Evolutionary conservation across 345 rosid species (phyloP).

Genomic region (Ceriops decandra): DNA sequence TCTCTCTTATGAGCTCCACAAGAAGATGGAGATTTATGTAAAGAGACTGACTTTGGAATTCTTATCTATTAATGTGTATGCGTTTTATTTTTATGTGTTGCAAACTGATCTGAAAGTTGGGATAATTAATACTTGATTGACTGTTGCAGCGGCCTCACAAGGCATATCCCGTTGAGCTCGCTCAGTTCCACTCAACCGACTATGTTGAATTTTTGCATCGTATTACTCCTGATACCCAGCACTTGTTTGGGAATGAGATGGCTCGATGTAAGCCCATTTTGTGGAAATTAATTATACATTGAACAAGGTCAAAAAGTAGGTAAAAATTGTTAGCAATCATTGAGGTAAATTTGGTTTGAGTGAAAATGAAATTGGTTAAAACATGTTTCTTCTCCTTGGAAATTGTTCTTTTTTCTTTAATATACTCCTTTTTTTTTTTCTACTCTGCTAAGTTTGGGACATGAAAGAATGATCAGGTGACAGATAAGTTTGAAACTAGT

Average conservation of each 20-base stretch:
- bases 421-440: neutral
- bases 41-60: constrained; percentile 23
- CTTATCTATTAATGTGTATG: neutral
- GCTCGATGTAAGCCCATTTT: constrained; percentile 49
- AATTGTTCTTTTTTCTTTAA: neutral
- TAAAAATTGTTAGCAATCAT: no score
- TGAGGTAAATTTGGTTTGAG: neutral
- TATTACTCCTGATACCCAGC: constrained; percentile 67
- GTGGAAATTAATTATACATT: neutral
- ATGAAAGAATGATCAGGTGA: neutral
- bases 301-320: no score
- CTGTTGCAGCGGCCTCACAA: constrained; percentile 88
- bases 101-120: neutral
- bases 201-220: constrained; percentile 92
- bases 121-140: constrained; percentile 13
- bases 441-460: neutral
- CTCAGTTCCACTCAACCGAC: constrained; percentile 92
- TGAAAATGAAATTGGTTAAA: neutral
- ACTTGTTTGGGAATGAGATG: constrained; percentile 56
- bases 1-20: constrained; percentile 87
- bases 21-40: constrained; percentile 93
- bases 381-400: neutral
- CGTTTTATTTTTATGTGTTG: no score
- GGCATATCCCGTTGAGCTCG: constrained; percentile 94
- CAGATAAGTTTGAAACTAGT: neutral